Conservation (phyloP, 352 stramenopile species). For the Elongisporangium prolatum region DNA sequence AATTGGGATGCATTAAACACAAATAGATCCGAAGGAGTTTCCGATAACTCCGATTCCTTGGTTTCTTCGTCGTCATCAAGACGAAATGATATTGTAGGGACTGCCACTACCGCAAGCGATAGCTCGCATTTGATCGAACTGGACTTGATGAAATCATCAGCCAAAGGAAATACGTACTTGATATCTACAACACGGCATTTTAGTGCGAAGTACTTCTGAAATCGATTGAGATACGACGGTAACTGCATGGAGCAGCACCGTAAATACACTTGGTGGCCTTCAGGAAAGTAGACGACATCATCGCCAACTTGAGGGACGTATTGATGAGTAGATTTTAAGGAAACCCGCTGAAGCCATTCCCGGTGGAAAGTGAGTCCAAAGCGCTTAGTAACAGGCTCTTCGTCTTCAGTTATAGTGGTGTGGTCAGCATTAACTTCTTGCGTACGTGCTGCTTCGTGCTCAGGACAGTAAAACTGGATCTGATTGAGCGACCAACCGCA, state of each 20-base stretch:
- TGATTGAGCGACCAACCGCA: constrained; percentile 69
- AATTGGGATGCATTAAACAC: constrained; percentile 51
- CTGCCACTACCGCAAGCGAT: constrained; percentile 52
- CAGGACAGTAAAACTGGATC: constrained; percentile 81
- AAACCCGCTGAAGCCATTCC: constrained; percentile 71
- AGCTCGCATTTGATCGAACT: constrained; percentile 73
- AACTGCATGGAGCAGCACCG: constrained; percentile 25
- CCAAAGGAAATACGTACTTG: constrained; percentile 67
- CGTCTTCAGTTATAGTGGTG: constrained; percentile 2
- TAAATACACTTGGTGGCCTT: constrained; percentile 60
- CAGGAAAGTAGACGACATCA: constrained; percentile 77
- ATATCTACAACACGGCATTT: constrained; percentile 77
- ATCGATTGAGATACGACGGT: constrained; percentile 40
- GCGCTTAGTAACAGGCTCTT: constrained; percentile 45
- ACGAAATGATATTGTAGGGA: constrained; percentile 32
- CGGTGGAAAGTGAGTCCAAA: constrained; percentile 70
- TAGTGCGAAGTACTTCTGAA: constrained; percentile 59
- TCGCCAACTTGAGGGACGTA: constrained; percentile 82
- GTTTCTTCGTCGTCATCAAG: constrained; percentile 22
- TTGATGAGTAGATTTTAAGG: constrained; percentile 42
- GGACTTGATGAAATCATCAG: constrained; percentile 49
- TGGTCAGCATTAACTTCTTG: constrained; percentile 14
- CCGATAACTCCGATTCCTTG: constrained; percentile 32
- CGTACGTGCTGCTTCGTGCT: constrained; percentile 33
- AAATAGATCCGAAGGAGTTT: constrained; percentile 10